A percentile compares a stretch with the other conserved stretches of the same genome.
Conservation (phyloP, 441 rosid species). For the Populus hybrid region DNA sequence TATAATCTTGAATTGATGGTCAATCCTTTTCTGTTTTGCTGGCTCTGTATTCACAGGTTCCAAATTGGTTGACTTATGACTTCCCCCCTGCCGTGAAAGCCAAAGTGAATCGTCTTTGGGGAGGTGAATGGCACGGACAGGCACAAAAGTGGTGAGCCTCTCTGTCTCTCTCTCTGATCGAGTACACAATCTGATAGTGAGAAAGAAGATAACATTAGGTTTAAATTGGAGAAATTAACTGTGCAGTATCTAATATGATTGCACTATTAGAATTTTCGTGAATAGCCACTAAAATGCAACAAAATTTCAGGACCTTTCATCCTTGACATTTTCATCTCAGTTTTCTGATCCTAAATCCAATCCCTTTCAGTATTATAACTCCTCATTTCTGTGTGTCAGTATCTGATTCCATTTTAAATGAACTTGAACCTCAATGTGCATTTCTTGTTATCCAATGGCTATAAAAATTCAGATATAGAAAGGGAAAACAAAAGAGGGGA, state of each 20-base stretch:
- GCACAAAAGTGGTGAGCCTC: slow-evolving; percentile 81
- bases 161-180: slow-evolving; percentile 5
- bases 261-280: neutral
- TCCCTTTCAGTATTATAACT: neutral
- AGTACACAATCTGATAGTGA: neutral
- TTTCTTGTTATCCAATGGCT: neutral
- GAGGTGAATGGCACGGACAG: slow-evolving; percentile 99
- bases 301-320: neutral
- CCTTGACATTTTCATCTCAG: neutral
- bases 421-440: neutral
- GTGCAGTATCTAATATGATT: neutral
- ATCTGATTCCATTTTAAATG: neutral
- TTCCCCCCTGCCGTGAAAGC: slow-evolving; percentile 83
- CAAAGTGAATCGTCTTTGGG: slow-evolving; percentile 95
- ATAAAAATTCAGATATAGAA: too few species aligned
- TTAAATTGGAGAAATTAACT: neutral
- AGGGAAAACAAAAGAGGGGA: too few species aligned
- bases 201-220: neutral
- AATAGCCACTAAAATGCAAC: slow-evolving; percentile 1
- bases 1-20: neutral
- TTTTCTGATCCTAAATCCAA: neutral
- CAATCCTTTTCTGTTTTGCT: neutral
- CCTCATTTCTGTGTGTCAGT: neutral
- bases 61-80: slow-evolving; percentile 88
- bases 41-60: slow-evolving; percentile 52